Base-by-base conservation (phyloP, 495 filamentous ascomycete species). In the Zalerion maritima region DNA sequence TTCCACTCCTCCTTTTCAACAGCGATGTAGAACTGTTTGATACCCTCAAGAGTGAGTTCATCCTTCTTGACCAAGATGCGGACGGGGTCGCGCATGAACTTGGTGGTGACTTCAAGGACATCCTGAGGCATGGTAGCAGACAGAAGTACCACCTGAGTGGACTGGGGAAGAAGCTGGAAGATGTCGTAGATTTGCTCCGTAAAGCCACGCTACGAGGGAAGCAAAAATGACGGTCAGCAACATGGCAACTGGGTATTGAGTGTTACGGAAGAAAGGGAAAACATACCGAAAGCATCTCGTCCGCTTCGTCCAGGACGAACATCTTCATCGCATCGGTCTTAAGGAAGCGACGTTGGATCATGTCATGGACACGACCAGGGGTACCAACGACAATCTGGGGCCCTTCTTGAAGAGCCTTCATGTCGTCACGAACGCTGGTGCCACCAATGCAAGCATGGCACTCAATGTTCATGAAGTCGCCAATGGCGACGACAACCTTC, bases 1-100 rank as follows among this genome's bases (percentile, higher is more conserved):
- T 97, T 97, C 91, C 91, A 97, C 49, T 96, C 89, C 55, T 97
- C 89, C 72, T 97, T 96, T 69, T 97, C 89, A 29, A 97, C 89
- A 36, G 89, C 89, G 57, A 97, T 97, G 69, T 92, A 97, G 72
- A 92, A 97, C 52, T 97, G 89, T 73, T 97, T 97, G 52, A 97
- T 78, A 73, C 89, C 89, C 61, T 97, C 89, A 31, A 97, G 81
- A 43, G 89, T 97, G 57, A 97, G 72, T 57, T 97, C 89, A 53
- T 85, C 91, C 69, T 89, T 87, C 79, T 97, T 97, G 63, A 97
- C 89, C 49, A 97, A 74, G 53, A 97, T 94, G 49, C 91, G 84
- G 55, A 97, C 79, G 32, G 89, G 89, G 63, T 97, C 91, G 47
- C 81, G 84, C 89, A 97, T 97, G 71, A 97, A 97, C 69, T 97